Base-by-base conservation (phyloP, 495 filamentous ascomycete genomes). In the Penicillium coffeae region DNA sequence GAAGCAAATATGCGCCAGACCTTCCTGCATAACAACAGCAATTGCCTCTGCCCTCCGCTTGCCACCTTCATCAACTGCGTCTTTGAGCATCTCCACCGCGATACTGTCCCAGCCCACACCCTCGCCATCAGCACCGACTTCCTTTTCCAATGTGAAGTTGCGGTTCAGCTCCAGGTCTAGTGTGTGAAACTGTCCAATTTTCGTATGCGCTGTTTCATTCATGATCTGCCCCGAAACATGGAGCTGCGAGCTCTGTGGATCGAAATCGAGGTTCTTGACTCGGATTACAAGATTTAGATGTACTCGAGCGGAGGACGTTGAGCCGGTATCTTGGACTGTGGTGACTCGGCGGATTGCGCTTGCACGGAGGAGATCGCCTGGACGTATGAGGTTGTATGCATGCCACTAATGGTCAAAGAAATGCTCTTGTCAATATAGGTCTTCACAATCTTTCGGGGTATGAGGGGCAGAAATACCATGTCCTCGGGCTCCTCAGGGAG, bases 21-120 rank as follows among this genome's bases (percentile, higher is more conserved):
- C 93, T 55, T 96, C 92, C 50, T 95, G 88, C 89, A 97, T 94
- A 4, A 96, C 84, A 1, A 96, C 84, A 1, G 92, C 93, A 35
- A 88, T 84, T 16, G 93, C 80, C 52, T 90, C 86, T 0, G 88
- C 89, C 15, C 73, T 69, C 38, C 74, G 71, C 14, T 85, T 82
- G 27, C 88, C 85, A 21, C 85, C 77, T 53, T 85, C 80, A 58
- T 87, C 84, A 2, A 89, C 73, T 1, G 90, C 87, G 62, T 96
- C 90, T 43, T 80, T 76, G 4, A 98, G 74, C 45, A 83, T 81
- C 47, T 87, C 84, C 39, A 87, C 66, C 5, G 91, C 89, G 3
- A 98, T 86, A 62, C 85, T 88, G 63, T 97, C 94, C 93, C 93
- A 98, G 9, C 87, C 88, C 9, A 83, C 81, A 14, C 73, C 73